Base-by-base conservation (phyloP, 2,329 filamentous ascomycete genomes). In the Penicillium sp. region DNA sequence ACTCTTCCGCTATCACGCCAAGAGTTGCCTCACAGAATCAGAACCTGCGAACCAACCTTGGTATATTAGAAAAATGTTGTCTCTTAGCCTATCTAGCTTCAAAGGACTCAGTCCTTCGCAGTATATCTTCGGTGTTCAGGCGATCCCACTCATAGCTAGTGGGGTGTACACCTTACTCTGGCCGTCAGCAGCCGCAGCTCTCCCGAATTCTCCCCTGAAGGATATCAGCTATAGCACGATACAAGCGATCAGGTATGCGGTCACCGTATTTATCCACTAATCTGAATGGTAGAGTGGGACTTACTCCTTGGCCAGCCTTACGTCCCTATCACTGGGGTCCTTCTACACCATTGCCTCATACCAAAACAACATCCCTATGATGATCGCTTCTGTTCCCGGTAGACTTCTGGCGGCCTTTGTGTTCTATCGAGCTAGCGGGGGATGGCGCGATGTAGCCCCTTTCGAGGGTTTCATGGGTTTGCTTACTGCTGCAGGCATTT, bases 301-400 rank as follows among this genome's bases (percentile, higher is more conserved):
- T 36, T 19, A 29, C 40, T 51, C 26, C 26, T 37, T 2, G 2
- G 3, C 3, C 36, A 62, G 60, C 26, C 39, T 62, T 18, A 61
- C 60, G 5, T 57, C 60, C 10, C 18, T 62, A 1, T 59, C 60
- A 1, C 19, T 62, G 39, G 60, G 53, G 2, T 43, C 55, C 9
- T 62, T 56, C 44, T 56, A 61, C 47, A 51, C 47, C 4, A 52
- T 62, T 18, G 58, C 60, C 1, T 45, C 60, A 5, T 62, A 54
- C 19, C 60, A 62, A 28, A 59, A 62, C 45, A 62, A 62, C 18
- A 54, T 56, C n/a, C 58, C 60, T 0, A 59, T 62, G 52, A 61
- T 62, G 55, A 33, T 57, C 24, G 54, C 47, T 5, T 49, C 58
- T 7, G 33, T 62, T 7, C 55, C 58, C 13, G 58, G 60, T 1